Conservation (phyloP, 2,329 filamentous ascomycete species). For the Colletotrichum melonis region DNA sequence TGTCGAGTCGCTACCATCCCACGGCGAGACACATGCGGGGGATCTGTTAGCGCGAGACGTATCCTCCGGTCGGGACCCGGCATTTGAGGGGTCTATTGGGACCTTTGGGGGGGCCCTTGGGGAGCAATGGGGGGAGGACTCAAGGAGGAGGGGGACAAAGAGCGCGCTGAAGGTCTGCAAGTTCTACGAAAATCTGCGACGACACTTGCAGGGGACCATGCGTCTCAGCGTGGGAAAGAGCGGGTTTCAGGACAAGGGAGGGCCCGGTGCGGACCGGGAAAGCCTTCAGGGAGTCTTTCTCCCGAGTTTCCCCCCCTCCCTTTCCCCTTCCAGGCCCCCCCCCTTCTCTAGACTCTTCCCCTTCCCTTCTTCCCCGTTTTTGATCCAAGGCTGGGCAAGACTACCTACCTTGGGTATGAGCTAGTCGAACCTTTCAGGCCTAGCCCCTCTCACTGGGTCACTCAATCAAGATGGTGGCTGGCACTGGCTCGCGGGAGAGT, state of each 20-base stretch:
- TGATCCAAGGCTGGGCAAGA: background rate
- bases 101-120: background rate
- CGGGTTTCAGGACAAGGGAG: conserved; percentile 37
- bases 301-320: background rate
- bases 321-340: background rate
- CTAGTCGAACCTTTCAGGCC: background rate
- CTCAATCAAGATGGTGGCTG: background rate
- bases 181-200: conserved; percentile 9
- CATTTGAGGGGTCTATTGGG: conserved; percentile 5
- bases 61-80: background rate
- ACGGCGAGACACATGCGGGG: background rate
- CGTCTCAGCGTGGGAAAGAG: conserved; percentile 37
- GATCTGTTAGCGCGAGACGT: conserved; percentile 19
- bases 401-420: too few species aligned
- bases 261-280: conserved; percentile 9
- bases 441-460: background rate
- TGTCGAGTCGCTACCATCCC: background rate
- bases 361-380: background rate
- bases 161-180: conserved; percentile 19
- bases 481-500: background rate
- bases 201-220: conserved; percentile 29
- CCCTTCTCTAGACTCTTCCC: background rate
- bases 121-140: too few species aligned
- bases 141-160: too few species aligned
- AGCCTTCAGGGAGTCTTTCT: background rate